These are phyloP conservation scores for Agaricus sinodeliciosus DNA, from an alignment of 768 basidiomycete species.

Conservation along the genomic window DNA sequence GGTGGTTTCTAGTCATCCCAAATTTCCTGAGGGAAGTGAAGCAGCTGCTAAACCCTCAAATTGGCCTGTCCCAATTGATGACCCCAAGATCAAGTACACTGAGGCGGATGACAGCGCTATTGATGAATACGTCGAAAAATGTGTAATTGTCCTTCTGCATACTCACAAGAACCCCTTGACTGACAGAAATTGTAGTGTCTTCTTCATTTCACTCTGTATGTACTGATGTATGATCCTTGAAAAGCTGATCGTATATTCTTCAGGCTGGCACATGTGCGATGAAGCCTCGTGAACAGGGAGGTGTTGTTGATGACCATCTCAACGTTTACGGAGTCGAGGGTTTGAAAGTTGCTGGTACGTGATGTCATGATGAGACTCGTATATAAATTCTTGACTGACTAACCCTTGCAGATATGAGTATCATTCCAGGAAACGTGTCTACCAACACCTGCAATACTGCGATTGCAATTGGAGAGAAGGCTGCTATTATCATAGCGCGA, in stretches of 20 bases:
- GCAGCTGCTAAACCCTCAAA: constrained; percentile 19
- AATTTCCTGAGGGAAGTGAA: constrained; percentile 26
- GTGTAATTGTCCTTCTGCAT: neutral
- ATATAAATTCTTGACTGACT: neutral
- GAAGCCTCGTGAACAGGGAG: constrained; percentile 50
- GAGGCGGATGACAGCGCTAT: constrained; percentile 36
- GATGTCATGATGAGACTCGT: neutral
- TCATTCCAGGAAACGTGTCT: constrained; percentile 32
- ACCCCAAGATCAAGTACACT: constrained; percentile 34
- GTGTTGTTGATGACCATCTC: constrained; percentile 54
- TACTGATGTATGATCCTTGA: too few species aligned
- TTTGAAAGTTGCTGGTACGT: constrained; percentile 52
- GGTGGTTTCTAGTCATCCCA: constrained; percentile 25
- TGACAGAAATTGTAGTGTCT: constrained; percentile 20
- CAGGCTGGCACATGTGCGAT: constrained; percentile 65
- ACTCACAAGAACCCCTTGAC: neutral
- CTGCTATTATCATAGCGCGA: constrained; percentile 50
- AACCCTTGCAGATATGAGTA: constrained; percentile 27
- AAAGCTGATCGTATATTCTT: neutral
- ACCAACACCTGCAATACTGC: constrained; percentile 39
- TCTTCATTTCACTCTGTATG: constrained; percentile 14
- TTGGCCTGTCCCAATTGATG: constrained; percentile 25
- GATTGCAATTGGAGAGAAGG: constrained; percentile 66
- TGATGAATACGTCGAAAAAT: constrained; percentile 26
- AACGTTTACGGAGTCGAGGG: constrained; percentile 56